Conservation (phyloP, 1,284 basidiomycete genomes). For the Rhizoctonia solani region DNA sequence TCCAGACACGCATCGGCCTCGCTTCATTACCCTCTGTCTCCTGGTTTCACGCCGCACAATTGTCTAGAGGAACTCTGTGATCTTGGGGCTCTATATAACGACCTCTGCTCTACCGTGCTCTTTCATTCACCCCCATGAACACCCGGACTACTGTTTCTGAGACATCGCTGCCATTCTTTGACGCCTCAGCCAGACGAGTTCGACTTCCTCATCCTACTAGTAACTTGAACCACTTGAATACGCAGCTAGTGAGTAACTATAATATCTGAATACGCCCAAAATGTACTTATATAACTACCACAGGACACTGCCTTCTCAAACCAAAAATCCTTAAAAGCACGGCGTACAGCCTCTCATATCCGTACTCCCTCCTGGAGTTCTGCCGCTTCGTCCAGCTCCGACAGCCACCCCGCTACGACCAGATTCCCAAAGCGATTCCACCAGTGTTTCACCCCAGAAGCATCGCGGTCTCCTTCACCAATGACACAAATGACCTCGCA, state of each 20-base stretch:
- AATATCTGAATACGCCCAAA: neutral
- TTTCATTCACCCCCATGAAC: conserved; percentile 12
- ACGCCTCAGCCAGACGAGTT: conserved; percentile 22
- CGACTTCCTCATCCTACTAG: conserved; percentile 15
- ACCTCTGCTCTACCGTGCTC: neutral
- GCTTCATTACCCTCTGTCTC: neutral
- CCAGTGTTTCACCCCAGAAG: conserved; percentile 16
- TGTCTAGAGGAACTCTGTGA: neutral
- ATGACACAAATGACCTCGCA: neutral
- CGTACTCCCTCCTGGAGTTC: conserved; percentile 18
- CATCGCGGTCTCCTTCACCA: conserved; percentile 17
- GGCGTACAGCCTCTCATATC: neutral
- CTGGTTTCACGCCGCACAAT: conserved; percentile 18
- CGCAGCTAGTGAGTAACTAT: neutral
- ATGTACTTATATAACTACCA: neutral
- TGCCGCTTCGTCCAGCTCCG: neutral
- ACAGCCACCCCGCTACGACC: neutral
- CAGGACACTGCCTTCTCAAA: neutral
- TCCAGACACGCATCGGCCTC: conserved; percentile 21
- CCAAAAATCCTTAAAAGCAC: neutral
- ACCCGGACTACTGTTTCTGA: conserved; percentile 1
- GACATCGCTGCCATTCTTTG: conserved; percentile 22
- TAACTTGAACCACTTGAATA: neutral
- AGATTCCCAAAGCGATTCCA: neutral
- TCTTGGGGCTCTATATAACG: conserved; percentile 7